Conservation (phyloP, 208 protist species). For the Phytomonas francai region DNA sequence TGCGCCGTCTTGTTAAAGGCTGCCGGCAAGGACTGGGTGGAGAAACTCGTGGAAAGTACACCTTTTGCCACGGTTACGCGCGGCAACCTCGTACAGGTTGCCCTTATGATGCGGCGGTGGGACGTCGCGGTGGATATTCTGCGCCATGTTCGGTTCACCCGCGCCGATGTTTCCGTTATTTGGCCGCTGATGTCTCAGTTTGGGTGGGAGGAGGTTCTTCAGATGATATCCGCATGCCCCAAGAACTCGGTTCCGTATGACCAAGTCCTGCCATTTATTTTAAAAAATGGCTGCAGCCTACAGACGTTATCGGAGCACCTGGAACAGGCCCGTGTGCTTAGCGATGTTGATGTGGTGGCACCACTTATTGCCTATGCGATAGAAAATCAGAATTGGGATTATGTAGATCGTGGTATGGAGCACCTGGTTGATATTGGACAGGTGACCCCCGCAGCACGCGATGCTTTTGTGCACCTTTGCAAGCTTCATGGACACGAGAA, state of each 20-base stretch:
- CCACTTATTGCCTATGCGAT: conserved; percentile 75
- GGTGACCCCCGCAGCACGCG: conserved; percentile 46
- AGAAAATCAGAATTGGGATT: conserved; percentile 63
- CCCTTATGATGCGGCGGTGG: conserved; percentile 47
- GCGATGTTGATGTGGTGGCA: conserved; percentile 79
- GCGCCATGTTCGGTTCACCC: conserved; percentile 49
- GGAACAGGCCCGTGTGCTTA: conserved; percentile 77
- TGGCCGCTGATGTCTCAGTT: conserved; percentile 76
- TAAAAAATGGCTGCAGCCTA: conserved; percentile 69
- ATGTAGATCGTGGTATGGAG: conserved; percentile 65
- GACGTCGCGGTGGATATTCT: conserved; percentile 82
- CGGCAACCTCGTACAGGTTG: conserved; percentile 66
- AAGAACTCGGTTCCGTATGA: conserved; percentile 81
- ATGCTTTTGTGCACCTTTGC: conserved; percentile 64
- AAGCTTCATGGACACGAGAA: conserved; percentile 55
- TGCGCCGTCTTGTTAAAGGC: conserved; percentile 77
- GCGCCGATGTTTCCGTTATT: conserved; percentile 43
- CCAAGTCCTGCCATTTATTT: conserved; percentile 55
- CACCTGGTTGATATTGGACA: conserved; percentile 85
- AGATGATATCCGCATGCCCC: conserved; percentile 74
- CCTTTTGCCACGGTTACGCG: conserved; percentile 81
- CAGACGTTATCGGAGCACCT: conserved; percentile 77
- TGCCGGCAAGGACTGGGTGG: conserved; percentile 63
- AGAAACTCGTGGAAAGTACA: conserved; percentile 58
- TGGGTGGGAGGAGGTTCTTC: conserved; percentile 73